Conservation (phyloP, 1,284 basidiomycete species). For the Laetiporus sulphureus region DNA sequence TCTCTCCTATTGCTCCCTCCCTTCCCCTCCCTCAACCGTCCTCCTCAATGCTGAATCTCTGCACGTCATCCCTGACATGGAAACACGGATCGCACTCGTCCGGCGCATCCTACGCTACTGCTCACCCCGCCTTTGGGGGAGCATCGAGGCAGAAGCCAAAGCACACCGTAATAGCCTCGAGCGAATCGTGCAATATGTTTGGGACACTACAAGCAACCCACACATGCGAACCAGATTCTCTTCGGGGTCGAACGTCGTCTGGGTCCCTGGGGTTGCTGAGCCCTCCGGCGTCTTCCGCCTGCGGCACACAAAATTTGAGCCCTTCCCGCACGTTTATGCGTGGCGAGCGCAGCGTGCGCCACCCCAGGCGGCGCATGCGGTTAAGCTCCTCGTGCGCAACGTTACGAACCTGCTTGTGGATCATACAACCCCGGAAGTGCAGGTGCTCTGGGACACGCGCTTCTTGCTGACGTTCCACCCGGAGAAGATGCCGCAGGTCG, state of each 20-base stretch:
- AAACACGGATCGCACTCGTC: slow-evolving; percentile 40
- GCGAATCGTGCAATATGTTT: slow-evolving; percentile 42
- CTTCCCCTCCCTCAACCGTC: slow-evolving; percentile 46
- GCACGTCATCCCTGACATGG: slow-evolving; percentile 26
- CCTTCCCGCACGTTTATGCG: slow-evolving; percentile 13
- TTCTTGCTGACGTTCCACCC: slow-evolving; percentile 45
- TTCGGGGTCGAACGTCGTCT: slow-evolving; percentile 56
- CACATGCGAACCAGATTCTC: slow-evolving; percentile 24
- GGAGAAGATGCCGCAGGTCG: slow-evolving; percentile 30
- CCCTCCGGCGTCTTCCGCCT: slow-evolving; percentile 9
- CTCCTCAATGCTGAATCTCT: slow-evolving; percentile 35
- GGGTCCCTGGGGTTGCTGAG: slow-evolving; percentile 40
- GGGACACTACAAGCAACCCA: slow-evolving; percentile 17
- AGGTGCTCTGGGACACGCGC: slow-evolving; percentile 51
- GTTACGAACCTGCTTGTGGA: slow-evolving; percentile 24
- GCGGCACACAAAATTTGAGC: neutral
- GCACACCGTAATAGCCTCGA: slow-evolving; percentile 39
- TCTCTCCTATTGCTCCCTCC: slow-evolving; percentile 28
- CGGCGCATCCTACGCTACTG: slow-evolving; percentile 60
- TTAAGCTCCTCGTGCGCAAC: slow-evolving; percentile 24
- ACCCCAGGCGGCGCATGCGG: slow-evolving; percentile 10
- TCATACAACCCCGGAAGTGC: slow-evolving; percentile 18
- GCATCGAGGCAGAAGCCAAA: slow-evolving; percentile 48
- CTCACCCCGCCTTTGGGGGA: slow-evolving; percentile 72
- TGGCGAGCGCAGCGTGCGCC: slow-evolving; percentile 26